These are phyloP conservation scores for Zalaria sp. DNA, from an alignment of 2,329 filamentous ascomycete species.

Conservation along the genomic window DNA sequence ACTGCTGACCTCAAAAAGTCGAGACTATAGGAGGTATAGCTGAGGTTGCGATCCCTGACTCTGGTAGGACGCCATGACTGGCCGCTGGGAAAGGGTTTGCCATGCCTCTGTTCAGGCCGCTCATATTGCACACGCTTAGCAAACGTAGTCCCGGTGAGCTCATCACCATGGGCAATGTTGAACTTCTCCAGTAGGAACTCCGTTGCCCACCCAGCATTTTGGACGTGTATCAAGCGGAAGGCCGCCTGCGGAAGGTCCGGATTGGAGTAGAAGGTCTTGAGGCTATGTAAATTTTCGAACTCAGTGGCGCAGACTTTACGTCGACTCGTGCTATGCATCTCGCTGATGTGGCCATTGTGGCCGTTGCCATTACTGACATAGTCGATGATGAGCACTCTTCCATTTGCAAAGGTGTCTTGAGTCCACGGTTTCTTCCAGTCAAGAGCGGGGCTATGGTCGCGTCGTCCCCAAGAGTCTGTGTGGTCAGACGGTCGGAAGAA, in stretches of 20 bases:
- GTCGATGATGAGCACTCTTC: conserved; percentile 38
- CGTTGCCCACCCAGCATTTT: conserved; percentile 39
- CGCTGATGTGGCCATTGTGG: conserved; percentile 10
- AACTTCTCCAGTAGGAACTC: conserved; percentile 36
- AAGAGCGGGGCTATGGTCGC: background rate
- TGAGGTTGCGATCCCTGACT: conserved; percentile 37
- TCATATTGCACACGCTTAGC: conserved; percentile 35
- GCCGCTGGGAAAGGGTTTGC: conserved; percentile 36
- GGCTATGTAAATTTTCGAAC: conserved; percentile 27
- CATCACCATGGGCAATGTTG: conserved; percentile 33
- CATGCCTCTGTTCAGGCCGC: conserved; percentile 31
- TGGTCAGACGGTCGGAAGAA: background rate
- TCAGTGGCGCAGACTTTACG: conserved; percentile 34
- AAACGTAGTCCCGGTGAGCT: conserved; percentile 34
- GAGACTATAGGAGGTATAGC: conserved; percentile 34
- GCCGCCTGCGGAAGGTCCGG: conserved; percentile 21
- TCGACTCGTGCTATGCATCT: conserved; percentile 8
- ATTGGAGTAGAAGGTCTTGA: conserved; percentile 30
- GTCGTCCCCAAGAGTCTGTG: background rate
- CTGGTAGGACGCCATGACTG: conserved; percentile 35
- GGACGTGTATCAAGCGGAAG: conserved; percentile 30
- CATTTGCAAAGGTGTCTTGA: conserved; percentile 12
- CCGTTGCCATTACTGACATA: conserved; percentile 22
- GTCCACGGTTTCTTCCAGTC: conserved; percentile 11
- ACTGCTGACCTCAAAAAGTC: conserved; percentile 33